Evolutionary conservation across 2,329 filamentous ascomycete species (phyloP).

Genomic region (Aspergillus sp.): DNA sequence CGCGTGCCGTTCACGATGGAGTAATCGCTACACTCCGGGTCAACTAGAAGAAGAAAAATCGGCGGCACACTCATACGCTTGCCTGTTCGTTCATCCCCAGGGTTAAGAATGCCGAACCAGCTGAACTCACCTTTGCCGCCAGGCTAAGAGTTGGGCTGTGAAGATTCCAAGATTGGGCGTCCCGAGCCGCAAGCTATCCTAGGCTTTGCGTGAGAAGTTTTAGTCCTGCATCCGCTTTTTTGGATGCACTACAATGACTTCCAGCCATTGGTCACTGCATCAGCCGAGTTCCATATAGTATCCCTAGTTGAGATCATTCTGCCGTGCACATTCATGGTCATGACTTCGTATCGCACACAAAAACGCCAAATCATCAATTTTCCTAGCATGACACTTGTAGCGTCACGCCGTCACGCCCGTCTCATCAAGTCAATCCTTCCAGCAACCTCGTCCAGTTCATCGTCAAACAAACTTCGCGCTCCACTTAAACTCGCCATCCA

Average conservation of each 20-base stretch:
- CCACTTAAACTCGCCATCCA: conserved; percentile 10
- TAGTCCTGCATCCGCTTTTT: not conserved
- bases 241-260: conserved; percentile 2
- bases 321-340: conserved; percentile 6
- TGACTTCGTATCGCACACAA: conserved; percentile 8
- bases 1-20: not conserved
- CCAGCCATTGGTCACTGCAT: conserved; percentile 1
- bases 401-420: not conserved
- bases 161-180: not conserved
- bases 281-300: not conserved
- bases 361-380: conserved; percentile 1
- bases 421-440: not conserved
- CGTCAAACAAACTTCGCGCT: conserved; percentile 1
- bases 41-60: not conserved
- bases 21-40: not conserved
- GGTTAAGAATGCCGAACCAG: not conserved
- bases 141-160: not conserved
- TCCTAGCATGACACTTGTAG: not conserved
- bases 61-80: not conserved
- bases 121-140: conserved; percentile 1
- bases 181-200: not conserved
- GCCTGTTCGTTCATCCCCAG: not conserved
- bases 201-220: not conserved
- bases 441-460: not conserved
- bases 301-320: conserved; percentile 4